Percentiles rank a stretch among this genome's conserved stretches.
Conservation (phyloP, 495 filamentous ascomycete genomes). For the Penicillium samsonianum region DNA sequence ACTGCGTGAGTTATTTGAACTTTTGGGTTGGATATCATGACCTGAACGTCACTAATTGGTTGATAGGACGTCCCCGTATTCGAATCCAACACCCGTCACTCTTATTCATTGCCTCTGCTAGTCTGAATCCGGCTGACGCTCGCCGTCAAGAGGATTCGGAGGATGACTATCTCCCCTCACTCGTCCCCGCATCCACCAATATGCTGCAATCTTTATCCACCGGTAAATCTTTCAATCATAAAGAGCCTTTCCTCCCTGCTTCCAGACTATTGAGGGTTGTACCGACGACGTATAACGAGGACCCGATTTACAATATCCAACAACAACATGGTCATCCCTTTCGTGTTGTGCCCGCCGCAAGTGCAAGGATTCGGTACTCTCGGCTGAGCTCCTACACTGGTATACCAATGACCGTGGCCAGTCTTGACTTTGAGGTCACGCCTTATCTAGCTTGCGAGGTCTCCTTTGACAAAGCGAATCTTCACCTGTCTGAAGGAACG, state of each 20-base stretch:
- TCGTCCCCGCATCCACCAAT: conserved; percentile 75
- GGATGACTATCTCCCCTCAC: conserved; percentile 76
- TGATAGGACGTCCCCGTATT: conserved; percentile 65
- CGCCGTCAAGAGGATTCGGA: conserved; percentile 48
- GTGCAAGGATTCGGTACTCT: conserved; percentile 80
- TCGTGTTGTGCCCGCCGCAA: conserved; percentile 77
- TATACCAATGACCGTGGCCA: conserved; percentile 71
- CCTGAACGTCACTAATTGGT: conserved; percentile 11
- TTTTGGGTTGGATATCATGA: conserved; percentile 12
- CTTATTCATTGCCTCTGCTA: conserved; percentile 73
- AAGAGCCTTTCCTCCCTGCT: conserved; percentile 75
- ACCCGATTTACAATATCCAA: conserved; percentile 64
- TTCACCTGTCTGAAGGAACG: conserved; percentile 64
- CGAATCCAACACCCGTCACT: conserved; percentile 76
- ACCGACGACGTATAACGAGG: conserved; percentile 59
- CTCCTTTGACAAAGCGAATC: conserved; percentile 63
- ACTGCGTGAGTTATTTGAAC: conserved; percentile 51
- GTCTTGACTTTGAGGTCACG: conserved; percentile 85
- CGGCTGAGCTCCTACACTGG: conserved; percentile 64
- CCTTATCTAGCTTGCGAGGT: conserved; percentile 76
- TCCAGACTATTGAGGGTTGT: conserved; percentile 76
- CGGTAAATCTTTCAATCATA: conserved; percentile 65
- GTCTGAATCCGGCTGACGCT: conserved; percentile 58
- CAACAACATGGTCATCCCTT: conserved; percentile 63
- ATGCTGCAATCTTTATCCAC: conserved; percentile 73